Percentiles rank a stretch among this genome's conserved stretches.
Conservation (phyloP, 179 eudicot species). For the Monotropa hypopitys region DNA sequence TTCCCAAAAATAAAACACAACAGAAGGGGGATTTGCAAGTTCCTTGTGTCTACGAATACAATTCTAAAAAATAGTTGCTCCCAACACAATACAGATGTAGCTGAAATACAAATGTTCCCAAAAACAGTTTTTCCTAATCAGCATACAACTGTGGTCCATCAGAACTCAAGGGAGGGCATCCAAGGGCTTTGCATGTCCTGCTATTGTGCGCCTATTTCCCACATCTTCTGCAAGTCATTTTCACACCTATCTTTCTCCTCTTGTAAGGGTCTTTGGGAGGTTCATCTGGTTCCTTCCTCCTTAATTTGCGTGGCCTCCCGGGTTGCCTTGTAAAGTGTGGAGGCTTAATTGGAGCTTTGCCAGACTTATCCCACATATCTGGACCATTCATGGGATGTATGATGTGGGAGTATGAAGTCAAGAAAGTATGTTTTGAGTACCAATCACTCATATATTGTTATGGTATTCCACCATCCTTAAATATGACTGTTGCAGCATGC, state of each 20-base stretch:
- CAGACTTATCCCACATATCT: neutral
- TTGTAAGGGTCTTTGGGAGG: neutral
- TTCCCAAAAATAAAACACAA: too few relatives aligned
- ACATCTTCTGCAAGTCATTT: neutral
- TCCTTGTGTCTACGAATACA: too few relatives aligned
- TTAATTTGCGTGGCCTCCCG: neutral
- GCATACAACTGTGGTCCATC: too few relatives aligned
- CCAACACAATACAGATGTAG: too few relatives aligned
- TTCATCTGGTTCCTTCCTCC: neutral
- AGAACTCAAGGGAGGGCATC: neutral
- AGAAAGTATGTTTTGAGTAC: neutral
- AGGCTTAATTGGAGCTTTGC: neutral
- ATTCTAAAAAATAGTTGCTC: too few relatives aligned
- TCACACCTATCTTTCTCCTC: neutral
- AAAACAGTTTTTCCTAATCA: too few relatives aligned
- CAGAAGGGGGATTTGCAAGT: too few relatives aligned
- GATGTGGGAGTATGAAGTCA: neutral
- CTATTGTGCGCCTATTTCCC: neutral
- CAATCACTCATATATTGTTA: neutral
- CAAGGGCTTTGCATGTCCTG: neutral
- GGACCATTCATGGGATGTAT: neutral
- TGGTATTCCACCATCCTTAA: neutral
- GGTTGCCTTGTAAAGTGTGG: neutral
- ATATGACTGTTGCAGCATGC: neutral
- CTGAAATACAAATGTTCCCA: too few relatives aligned